A percentile compares a stretch with the other conserved stretches of the same genome.
Conservation (phyloP, 192 early-diverging fungal species). For the Backusella australiensis region DNA sequence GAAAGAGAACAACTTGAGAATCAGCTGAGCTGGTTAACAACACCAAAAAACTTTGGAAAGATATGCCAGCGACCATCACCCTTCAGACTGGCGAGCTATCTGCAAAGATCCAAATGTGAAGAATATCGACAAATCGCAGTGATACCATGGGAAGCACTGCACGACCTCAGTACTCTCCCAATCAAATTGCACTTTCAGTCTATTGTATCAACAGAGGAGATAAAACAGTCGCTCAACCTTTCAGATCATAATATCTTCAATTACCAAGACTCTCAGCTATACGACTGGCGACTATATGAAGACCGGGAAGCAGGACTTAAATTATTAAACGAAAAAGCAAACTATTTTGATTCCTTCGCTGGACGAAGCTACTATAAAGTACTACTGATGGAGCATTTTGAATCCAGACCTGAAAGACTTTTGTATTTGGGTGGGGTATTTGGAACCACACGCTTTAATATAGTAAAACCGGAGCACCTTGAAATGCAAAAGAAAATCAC, state of each 20-base stretch:
- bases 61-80: constrained; percentile 6
- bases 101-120: constrained; percentile 25
- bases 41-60: constrained; percentile 27
- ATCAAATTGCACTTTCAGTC: constrained; percentile 8
- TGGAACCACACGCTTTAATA: constrained; percentile 36
- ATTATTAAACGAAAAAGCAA: neutral
- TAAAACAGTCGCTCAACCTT: constrained; percentile 1
- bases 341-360: constrained; percentile 18
- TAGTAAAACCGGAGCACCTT: constrained; percentile 33
- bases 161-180: constrained; percentile 6
- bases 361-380: constrained; percentile 13
- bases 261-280: constrained; percentile 35
- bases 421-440: constrained; percentile 48
- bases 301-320: constrained; percentile 14
- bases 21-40: constrained; percentile 34
- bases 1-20: constrained; percentile 30
- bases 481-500: constrained; percentile 32
- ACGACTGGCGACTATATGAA: constrained; percentile 51
- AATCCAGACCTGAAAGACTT: constrained; percentile 28
- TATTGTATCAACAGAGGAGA: neutral
- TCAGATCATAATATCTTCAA: constrained; percentile 35
- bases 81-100: constrained; percentile 20
- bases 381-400: constrained; percentile 23
- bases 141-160: constrained; percentile 18
- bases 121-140: constrained; percentile 15